Percentiles rank a stretch among this genome's conserved stretches.
Evolutionary conservation across 2,329 filamentous ascomycete species (phyloP).

Genomic region (Aspergillus fumigatiaffinis): DNA sequence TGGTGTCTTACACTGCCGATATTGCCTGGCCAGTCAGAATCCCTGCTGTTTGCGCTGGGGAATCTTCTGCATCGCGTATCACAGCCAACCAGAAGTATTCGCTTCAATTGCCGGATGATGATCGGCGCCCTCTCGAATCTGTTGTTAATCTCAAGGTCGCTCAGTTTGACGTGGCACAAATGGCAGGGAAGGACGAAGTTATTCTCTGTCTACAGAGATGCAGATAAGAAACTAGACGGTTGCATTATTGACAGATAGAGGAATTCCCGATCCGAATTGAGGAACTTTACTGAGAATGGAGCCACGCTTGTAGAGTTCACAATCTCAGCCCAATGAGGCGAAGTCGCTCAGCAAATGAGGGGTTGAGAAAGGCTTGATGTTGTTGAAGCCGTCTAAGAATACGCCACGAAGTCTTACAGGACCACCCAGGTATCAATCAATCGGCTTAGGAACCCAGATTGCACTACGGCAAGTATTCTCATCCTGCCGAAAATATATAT

Average conservation of each 20-base stretch:
- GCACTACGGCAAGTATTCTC: not conserved
- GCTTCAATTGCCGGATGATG: not conserved
- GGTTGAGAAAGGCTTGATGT: too few relatives aligned
- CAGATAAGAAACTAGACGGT: not conserved
- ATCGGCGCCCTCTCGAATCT: not conserved
- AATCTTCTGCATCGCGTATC: not conserved
- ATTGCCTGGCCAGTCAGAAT: slow-evolving; percentile 3
- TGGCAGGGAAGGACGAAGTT: not conserved
- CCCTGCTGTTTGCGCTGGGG: not conserved
- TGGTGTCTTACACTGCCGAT: slow-evolving; percentile 17
- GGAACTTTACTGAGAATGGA: not conserved
- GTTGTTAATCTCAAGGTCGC: not conserved
- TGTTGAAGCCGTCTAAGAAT: not conserved
- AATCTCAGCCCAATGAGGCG: not conserved
- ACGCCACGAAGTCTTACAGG: not conserved
- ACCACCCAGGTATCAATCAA: not conserved
- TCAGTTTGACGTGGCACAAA: not conserved
- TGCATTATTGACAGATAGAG: not conserved
- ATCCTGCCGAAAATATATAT: not conserved
- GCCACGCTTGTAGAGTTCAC: not conserved
- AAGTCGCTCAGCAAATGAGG: not conserved
- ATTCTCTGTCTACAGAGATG: not conserved
- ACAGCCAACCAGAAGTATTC: not conserved
- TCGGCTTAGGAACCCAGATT: not conserved
- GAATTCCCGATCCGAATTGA: not conserved